Evolutionary conservation across 116 monocot species (phyloP), one percentile per base, ranked within the genome.

Genomic region (Papilionanthe hybrid): DNA sequence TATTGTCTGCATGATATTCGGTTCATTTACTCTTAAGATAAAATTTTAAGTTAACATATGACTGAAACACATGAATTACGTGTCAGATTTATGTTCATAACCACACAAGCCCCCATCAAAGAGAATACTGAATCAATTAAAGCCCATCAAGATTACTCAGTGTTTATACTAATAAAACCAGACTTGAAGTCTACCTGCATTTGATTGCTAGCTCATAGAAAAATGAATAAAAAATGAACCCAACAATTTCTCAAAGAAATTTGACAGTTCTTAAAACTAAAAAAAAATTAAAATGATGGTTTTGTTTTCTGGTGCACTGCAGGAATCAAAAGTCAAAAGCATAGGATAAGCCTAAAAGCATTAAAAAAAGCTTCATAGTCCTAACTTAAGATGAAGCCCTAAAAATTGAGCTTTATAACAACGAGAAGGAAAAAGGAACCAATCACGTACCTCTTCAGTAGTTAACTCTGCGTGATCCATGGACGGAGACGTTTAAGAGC

Each of bases 391-490:
- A 79, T 25, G 42, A 79, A 53, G 42, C 17, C 50, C 74, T 45
- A 76, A 28, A 68, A 29, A 71, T 30, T 20, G 20, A 15, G 42
- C 47, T 9, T 42, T 47, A 17, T 18, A 25, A 18, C 7, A 47
- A 49, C 29, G 7, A 55, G 28, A 72, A 80, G 22, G 58, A 4
- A 81, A 75, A 27, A 42, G 7, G 37, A 80, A 58, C 15, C 15
- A n/a, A 22, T 32, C 5, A 76, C 47, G 9, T 41, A 82, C 86
- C 86, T 86, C 73, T 57, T 83, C 83, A 23, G 83, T 83, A 32
- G 86, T 86, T 22, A 86, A 80, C 86, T 86, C 86, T 1, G 83
- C 72, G 30, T 53, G 73, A 78, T 80, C 86, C 86, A 77, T 82
- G 5, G 32, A 28, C 42, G 4, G 37, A 37, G 37, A 2, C 4